These are phyloP conservation scores for Cyclotella sp. DNA, from an alignment of 108 stramenopile species.

Conservation along the genomic window DNA sequence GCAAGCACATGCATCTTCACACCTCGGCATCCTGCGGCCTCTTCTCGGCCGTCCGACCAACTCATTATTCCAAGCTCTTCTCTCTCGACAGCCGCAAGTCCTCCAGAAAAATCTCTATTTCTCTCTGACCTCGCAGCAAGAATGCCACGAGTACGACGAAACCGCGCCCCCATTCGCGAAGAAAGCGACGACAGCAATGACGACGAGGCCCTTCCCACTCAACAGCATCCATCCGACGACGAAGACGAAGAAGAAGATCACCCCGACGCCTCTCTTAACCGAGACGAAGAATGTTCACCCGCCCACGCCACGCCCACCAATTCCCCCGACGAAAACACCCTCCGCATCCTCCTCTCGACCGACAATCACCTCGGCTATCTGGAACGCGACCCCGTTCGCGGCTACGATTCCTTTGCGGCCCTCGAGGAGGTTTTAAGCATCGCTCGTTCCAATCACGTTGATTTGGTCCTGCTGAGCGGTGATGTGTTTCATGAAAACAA, in stretches of 20 bases:
- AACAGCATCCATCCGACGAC: not conserved
- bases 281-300: not conserved
- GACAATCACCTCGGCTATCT: constrained; percentile 97
- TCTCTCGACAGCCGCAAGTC: not conserved
- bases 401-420: constrained; percentile 93
- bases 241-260: constrained; percentile 11
- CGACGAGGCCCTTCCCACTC: constrained; percentile 19
- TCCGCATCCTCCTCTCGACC: constrained; percentile 92
- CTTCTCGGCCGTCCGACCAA: not conserved
- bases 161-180: not conserved
- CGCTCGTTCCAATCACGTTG: constrained; percentile 64
- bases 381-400: constrained; percentile 94
- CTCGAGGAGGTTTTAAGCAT: constrained; percentile 92
- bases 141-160: constrained; percentile 14
- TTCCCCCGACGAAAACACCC: constrained; percentile 60
- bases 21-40: not conserved
- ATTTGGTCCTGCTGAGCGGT: constrained; percentile 93
- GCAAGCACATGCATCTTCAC: too few species aligned
- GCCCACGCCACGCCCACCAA: not conserved
- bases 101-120: not conserved
- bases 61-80: not conserved
- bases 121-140: not conserved
- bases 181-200: constrained; percentile 21
- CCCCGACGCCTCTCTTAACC: not conserved
- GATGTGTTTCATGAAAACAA: constrained; percentile 99